phyloP scores from a whole-genome alignment of 805 yeast species.

The Saccharomycopsis sp. region DNA sequence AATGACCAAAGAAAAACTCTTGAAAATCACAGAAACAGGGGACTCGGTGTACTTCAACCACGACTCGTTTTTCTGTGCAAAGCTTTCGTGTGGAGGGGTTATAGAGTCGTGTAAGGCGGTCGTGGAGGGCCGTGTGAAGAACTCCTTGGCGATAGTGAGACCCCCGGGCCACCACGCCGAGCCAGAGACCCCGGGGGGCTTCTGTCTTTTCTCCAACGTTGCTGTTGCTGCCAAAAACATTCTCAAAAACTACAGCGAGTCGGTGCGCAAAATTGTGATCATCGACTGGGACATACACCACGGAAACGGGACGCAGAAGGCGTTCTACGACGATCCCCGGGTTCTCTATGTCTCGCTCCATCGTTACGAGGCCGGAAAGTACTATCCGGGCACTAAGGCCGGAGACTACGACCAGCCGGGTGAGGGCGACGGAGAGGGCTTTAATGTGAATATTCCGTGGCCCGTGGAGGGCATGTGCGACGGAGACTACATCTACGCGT shows the following conservation, averaged over 20 bases:
- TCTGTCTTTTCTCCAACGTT: slow-evolving; percentile 91
- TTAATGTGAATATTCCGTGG: slow-evolving; percentile 91
- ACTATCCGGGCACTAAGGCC: slow-evolving; percentile 88
- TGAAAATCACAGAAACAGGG: slow-evolving; percentile 81
- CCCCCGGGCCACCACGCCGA: slow-evolving; percentile 99
- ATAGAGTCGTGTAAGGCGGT: slow-evolving; percentile 96
- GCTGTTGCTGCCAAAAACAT: slow-evolving; percentile 93
- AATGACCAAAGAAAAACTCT: slow-evolving; percentile 69
- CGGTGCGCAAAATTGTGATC: slow-evolving; percentile 74
- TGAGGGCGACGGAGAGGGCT: slow-evolving; percentile 81
- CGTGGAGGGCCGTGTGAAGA: slow-evolving; percentile 85
- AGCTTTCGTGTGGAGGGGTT: slow-evolving; percentile 92
- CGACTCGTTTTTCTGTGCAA: slow-evolving; percentile 81
- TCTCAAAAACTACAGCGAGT: slow-evolving; percentile 76
- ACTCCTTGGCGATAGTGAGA: slow-evolving; percentile 88
- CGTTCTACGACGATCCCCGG: slow-evolving; percentile 81
- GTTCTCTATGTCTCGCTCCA: slow-evolving; percentile 89
- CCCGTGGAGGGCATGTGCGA: slow-evolving; percentile 86
- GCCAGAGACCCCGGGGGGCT: slow-evolving; percentile 95
- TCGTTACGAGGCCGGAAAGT: slow-evolving; percentile 84
- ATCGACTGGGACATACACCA: slow-evolving; percentile 99
- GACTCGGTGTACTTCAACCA: slow-evolving; percentile 94
- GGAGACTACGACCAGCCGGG: slow-evolving; percentile 83
- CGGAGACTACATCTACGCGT: slow-evolving; percentile 92
- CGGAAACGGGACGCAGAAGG: slow-evolving; percentile 96